Base-by-base conservation (phyloP, 805 yeast species). In the Debaryomyces tyrocola region DNA sequence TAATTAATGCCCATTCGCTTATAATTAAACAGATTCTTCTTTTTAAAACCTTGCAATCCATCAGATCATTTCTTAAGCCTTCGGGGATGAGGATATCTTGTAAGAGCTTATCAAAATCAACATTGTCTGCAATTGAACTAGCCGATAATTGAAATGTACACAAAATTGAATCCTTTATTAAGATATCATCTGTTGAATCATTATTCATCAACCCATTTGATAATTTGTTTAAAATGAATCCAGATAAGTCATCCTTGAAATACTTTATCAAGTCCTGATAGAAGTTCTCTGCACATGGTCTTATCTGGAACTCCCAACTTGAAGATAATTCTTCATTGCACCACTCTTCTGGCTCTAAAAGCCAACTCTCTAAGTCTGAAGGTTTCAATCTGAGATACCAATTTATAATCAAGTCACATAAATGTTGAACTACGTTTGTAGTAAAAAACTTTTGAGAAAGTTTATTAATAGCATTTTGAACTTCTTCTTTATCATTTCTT, bases 341-440 rank as follows among this genome's bases (percentile, higher is more conserved):
- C 89, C 96, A 94, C 62, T 90, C 97, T 62, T 90, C 98, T 0
- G 98, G 97, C 49, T 90, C 96, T 14, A 78, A 63, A 10, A 74
- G 62, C 98, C 98, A 94, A 33, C 80, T 70, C 55, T 87, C 95
- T 40, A 92, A 63, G 60, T 91, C 97, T 1, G 77, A 64, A 0
- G 92, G 90, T 48, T 83, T 80, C 40, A 91, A 64, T 46, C 85
- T 79, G 51, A 94, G 72, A 63, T 89, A 91, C 80, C 85, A 84
- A 35, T 77, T 73, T 48, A 90, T 83, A 31, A 91, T 69, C 37
- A 87, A 66, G 49, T 85, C 86, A 10, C 88, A 78, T 10, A 92
- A 63, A 20, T 79, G 76, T 20, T 73, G 73, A 17, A 88, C 67
- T 11, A 84, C 69, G 1, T 74, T 72, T 8, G 78, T 77, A 5